Percentiles rank a stretch among this genome's conserved stretches.
phyloP scores from a whole-genome alignment of 805 yeast genomes.

The Wickerhamiella sergipiensis region DNA sequence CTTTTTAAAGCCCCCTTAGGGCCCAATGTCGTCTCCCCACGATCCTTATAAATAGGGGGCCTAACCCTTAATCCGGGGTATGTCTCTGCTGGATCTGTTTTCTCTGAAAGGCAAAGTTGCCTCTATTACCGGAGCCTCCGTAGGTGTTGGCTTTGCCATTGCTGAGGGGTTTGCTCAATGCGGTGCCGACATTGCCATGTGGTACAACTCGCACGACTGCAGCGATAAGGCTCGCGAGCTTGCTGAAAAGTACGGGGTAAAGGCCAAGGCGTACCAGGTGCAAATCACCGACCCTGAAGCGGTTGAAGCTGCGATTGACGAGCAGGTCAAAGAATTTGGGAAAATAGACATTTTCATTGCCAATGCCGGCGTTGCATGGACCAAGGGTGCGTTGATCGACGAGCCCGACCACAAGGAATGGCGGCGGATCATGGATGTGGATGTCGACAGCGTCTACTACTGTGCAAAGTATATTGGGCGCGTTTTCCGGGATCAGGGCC shows the following conservation, averaged over 20 bases:
- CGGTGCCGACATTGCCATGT: constrained; percentile 68
- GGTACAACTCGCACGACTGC: constrained; percentile 52
- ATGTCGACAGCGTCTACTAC: constrained; percentile 68
- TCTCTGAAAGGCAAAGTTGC: constrained; percentile 73
- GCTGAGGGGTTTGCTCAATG: constrained; percentile 79
- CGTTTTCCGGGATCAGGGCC: constrained; percentile 57
- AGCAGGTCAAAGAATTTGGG: constrained; percentile 56
- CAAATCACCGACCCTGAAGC: constrained; percentile 35
- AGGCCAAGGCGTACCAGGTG: constrained; percentile 51
- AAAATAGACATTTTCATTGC: constrained; percentile 73
- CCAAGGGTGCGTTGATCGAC: constrained; percentile 43
- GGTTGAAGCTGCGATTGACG: constrained; percentile 36
- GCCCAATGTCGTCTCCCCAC: neutral
- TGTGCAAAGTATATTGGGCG: constrained; percentile 64
- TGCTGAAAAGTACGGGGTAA: constrained; percentile 44
- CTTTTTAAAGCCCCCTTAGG: neutral
- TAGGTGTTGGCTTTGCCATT: constrained; percentile 70
- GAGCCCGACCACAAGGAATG: constrained; percentile 43
- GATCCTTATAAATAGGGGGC: neutral
- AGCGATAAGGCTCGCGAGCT: constrained; percentile 47
- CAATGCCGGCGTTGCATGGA: constrained; percentile 83
- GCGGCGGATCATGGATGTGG: constrained; percentile 59
- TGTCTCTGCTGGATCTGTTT: constrained; percentile 44
- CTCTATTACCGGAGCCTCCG: constrained; percentile 67
- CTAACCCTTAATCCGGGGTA: neutral